Evolutionary conservation across 208 protist genomes (phyloP).

Genomic region (Wallacemonas sp.): DNA sequence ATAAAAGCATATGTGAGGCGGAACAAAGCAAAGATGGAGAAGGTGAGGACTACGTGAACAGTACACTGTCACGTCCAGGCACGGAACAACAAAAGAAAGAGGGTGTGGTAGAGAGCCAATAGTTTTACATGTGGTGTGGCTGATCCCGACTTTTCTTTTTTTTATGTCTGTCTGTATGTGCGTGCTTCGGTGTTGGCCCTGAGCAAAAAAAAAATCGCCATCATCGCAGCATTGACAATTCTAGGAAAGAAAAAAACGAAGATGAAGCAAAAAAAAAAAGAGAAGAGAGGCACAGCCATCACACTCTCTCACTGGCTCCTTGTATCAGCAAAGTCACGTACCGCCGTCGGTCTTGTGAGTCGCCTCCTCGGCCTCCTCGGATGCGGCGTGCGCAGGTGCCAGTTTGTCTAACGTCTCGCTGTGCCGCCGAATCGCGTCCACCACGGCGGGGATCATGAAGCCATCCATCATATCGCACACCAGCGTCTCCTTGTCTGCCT

Average conservation of each 20-base stretch:
- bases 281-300: not conserved
- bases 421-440: conserved; percentile 50
- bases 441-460: conserved; percentile 71
- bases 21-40: too few relatives aligned
- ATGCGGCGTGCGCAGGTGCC: conserved; percentile 46
- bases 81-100: conserved; percentile 11
- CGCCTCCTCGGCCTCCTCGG: conserved; percentile 24
- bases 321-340: too few relatives aligned
- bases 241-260: too few relatives aligned
- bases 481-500: conserved; percentile 28
- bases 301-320: conserved; percentile 8
- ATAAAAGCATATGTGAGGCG: too few relatives aligned
- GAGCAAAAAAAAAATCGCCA: too few relatives aligned
- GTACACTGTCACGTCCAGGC: too few relatives aligned
- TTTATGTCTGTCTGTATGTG: conserved; percentile 5
- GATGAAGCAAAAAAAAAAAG: conserved; percentile 17
- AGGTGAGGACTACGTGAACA: too few relatives aligned
- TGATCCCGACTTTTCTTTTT: too few relatives aligned
- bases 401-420: conserved; percentile 43
- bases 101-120: not conserved
- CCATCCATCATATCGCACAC: conserved; percentile 85
- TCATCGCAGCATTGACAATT: too few relatives aligned
- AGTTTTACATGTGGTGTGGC: too few relatives aligned
- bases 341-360: not conserved
- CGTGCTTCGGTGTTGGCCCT: too few relatives aligned